phyloP scores from a whole-genome alignment of 1,284 basidiomycete species.

The Trichosporon sp. region DNA sequence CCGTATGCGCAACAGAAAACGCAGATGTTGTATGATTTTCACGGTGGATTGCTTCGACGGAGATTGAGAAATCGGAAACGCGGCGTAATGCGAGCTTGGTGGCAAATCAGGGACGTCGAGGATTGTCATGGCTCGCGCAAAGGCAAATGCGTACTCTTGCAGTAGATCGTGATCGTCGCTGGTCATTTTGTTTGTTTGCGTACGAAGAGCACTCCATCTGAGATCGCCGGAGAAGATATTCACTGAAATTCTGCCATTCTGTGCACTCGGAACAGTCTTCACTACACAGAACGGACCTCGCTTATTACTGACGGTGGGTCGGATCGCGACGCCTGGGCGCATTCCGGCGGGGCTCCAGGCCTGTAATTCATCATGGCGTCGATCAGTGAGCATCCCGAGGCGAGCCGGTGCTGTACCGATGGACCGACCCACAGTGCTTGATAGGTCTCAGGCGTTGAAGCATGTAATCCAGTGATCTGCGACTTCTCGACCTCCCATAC shows the following conservation, averaged over 20 bases:
- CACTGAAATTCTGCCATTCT: too few relatives aligned
- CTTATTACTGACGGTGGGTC: too few relatives aligned
- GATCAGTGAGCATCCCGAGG: not conserved
- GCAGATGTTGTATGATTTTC: constrained; percentile 9
- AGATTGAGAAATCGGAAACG: not conserved
- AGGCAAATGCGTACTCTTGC: not conserved
- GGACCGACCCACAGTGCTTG: not conserved
- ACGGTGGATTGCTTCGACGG: constrained; percentile 2
- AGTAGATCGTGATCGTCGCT: too few relatives aligned
- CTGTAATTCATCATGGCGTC: not conserved
- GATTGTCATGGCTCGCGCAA: not conserved
- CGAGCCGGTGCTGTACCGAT: not conserved
- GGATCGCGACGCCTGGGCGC: not conserved
- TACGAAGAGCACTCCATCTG: too few relatives aligned
- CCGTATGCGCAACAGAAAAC: not conserved
- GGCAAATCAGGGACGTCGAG: not conserved
- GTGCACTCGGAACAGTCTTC: too few relatives aligned
- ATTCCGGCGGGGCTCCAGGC: not conserved
- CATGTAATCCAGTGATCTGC: not conserved
- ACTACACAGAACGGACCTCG: too few relatives aligned
- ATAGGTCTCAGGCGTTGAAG: not conserved
- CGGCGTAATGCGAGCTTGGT: not conserved
- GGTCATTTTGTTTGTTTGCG: too few relatives aligned
- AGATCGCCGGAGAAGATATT: too few relatives aligned
- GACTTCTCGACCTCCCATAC: not conserved